Conservation (phyloP, 177 flowering plant species). For the Vitis hybrid region DNA sequence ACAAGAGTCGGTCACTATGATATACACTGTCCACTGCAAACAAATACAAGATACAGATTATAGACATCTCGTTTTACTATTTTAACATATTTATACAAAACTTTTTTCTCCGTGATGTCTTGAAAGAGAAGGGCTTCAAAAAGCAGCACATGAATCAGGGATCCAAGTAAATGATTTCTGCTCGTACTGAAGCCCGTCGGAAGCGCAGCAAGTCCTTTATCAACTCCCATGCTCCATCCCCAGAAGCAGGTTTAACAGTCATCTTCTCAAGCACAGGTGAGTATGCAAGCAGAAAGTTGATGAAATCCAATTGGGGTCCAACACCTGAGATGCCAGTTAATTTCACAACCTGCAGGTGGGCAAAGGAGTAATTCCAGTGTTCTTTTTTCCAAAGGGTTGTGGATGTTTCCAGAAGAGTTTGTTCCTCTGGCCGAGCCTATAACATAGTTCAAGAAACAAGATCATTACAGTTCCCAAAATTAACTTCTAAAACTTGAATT, state of each 20-base stretch:
- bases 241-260: constrained; percentile 46
- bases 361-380: constrained; percentile 21
- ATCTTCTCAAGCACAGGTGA: constrained; percentile 50
- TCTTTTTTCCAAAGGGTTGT: constrained; percentile 21
- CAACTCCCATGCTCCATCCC: constrained; percentile 36
- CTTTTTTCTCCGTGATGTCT: no score
- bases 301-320: constrained; percentile 38
- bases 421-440: constrained; percentile 45
- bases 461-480: neutral
- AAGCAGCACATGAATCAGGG: constrained; percentile 16
- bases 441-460: neutral
- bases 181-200: constrained; percentile 40
- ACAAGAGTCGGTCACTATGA: no score
- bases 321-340: constrained; percentile 34
- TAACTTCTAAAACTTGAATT: neutral
- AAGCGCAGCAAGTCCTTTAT: constrained; percentile 46
- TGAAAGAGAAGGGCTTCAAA: no score
- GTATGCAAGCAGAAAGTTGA: constrained; percentile 43
- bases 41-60: no score
- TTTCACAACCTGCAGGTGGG: constrained; percentile 34
- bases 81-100: no score
- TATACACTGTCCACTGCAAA: no score
- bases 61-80: no score
- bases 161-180: constrained; percentile 45
- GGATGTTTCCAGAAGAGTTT: neutral